A percentile compares a stretch with the other conserved stretches of the same genome.
Conservation (phyloP, 805 yeast genomes). For the Sugiyamaella floridensis region DNA sequence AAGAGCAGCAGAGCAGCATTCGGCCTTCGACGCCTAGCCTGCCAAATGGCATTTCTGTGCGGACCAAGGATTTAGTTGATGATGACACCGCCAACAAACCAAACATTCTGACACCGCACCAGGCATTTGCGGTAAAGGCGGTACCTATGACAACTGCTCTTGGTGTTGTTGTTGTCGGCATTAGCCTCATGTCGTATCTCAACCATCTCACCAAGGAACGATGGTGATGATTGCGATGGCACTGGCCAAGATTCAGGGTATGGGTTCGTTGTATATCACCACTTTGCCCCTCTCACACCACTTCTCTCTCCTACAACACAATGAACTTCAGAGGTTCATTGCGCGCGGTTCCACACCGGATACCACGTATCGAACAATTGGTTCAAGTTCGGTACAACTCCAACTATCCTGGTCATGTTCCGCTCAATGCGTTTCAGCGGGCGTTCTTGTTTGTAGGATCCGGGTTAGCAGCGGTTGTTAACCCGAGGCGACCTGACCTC, state of each 20-base stretch:
- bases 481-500: conserved; percentile 36
- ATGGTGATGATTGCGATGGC: not conserved
- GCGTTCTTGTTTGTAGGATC: conserved; percentile 60
- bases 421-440: conserved; percentile 58
- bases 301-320: not conserved
- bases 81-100: not conserved
- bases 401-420: conserved; percentile 69
- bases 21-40: not conserved
- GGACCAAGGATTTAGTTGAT: not conserved
- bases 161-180: conserved; percentile 18
- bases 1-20: not conserved
- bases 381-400: not conserved
- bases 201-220: conserved; percentile 3
- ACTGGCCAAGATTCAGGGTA: not conserved
- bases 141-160: conserved; percentile 17
- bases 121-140: conserved; percentile 1
- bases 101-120: not conserved
- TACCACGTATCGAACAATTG: not conserved
- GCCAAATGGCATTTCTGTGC: not conserved
- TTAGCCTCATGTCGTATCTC: conserved; percentile 14
- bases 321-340: not conserved
- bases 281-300: not conserved
- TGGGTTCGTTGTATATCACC: not conserved
- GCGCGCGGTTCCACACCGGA: not conserved
- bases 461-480: conserved; percentile 59